Evolutionary conservation across 169 alveolate genomes (phyloP), one percentile per base, ranked within the genome.

Genomic region (Plasmodium reichenowi): DNA sequence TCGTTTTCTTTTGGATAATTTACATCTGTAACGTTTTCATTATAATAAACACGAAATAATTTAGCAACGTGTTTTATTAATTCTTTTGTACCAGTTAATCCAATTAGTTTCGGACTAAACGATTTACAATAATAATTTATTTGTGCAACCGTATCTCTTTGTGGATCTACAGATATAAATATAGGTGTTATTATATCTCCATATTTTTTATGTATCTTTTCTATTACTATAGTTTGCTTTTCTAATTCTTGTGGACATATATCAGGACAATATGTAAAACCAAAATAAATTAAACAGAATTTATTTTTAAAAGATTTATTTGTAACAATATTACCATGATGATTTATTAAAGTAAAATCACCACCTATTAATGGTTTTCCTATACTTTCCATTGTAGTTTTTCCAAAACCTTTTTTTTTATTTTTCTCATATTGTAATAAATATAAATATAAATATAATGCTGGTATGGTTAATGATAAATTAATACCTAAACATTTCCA

Each of bases 181-280:
- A 94, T 63, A 38, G 96, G 96, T 13, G 92, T 93, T 47, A 94
- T 74, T 5, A 94, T 70, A 47, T 89, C 92, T 20, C 96, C 96
- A 72, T 92, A 92, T 32, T 91, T 86, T 48, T 90, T 86, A 7
- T 72, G 89, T 20, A 96, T 73, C 22, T 63, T 75, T 29, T 93
- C 96, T 45, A 92, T 88, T 26, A 95, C 97, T 60, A 78, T 88
- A 4, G 94, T 91, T 74, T 93, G 96, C 43, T 96, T 96, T 62
- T 96, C 97, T 91, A 96, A 89, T 72, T 96, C 98, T 73, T 93
- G 97, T 2, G 98, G 98, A 74, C 98, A 96, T 17, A 96, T 95
- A 87, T 96, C 98, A 62, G 98, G 98, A 72, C 98, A 96, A 67
- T 95, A 95, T 13, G 94, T 89, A 89, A 96, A 96, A 13, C 98